Conservation (phyloP, 257 asterid species). For the Penstemon eatonii region DNA sequence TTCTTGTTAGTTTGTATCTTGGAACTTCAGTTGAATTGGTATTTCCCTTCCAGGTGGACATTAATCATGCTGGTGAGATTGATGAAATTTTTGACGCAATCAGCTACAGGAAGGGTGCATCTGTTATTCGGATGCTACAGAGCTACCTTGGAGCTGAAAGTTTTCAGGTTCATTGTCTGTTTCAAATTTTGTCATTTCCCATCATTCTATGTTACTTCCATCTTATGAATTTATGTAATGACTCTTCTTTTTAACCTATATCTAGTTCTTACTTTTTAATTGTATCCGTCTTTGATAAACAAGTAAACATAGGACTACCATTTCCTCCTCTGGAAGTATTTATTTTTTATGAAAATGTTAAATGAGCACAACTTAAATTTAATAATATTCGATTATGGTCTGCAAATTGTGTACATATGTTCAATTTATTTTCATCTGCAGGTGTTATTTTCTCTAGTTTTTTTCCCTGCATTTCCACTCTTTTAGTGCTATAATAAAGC, state of each 20-base stretch:
- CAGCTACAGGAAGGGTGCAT: slow-evolving; percentile 94
- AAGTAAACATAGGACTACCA: not conserved
- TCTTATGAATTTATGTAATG: not conserved
- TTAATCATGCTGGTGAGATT: slow-evolving; percentile 84
- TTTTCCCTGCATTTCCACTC: too few species aligned
- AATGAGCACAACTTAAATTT: not conserved
- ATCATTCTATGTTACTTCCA: slow-evolving; percentile 12
- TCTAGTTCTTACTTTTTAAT: slow-evolving; percentile 10
- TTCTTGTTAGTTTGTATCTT: slow-evolving; percentile 8
- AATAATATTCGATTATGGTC: not conserved
- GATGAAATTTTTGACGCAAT: slow-evolving; percentile 97
- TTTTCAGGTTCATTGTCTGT: slow-evolving; percentile 65
- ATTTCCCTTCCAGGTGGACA: slow-evolving; percentile 67
- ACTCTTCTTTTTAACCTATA: not conserved
- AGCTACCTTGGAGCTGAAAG: slow-evolving; percentile 88
- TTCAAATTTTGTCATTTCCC: not conserved
- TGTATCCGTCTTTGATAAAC: slow-evolving; percentile 4
- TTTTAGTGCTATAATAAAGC: too few species aligned
- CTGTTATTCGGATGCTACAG: slow-evolving; percentile 92
- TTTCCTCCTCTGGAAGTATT: slow-evolving; percentile 11
- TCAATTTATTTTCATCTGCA: not conserved
- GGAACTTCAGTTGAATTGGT: slow-evolving; percentile 19
- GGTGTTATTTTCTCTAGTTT: not conserved
- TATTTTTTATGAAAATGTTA: not conserved
- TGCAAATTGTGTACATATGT: not conserved